Conservation (phyloP, 805 yeast species). For the Lachancea sp. region DNA sequence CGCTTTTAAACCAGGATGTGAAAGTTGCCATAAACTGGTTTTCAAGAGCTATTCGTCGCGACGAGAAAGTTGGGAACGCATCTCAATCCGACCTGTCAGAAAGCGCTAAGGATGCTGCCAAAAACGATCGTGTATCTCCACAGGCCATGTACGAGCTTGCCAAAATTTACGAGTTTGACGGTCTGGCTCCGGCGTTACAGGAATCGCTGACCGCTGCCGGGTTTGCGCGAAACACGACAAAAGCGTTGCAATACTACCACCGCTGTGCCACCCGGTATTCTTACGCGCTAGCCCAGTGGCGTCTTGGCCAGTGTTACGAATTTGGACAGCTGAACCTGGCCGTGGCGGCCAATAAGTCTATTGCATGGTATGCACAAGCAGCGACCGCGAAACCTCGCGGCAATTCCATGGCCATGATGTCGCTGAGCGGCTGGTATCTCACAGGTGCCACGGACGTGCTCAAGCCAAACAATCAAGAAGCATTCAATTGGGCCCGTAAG, state of each 20-base stretch:
- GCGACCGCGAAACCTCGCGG: slow-evolving; percentile 44
- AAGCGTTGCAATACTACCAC: slow-evolving; percentile 47
- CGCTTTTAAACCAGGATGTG: slow-evolving; percentile 20
- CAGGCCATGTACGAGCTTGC: slow-evolving; percentile 57
- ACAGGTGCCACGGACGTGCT: slow-evolving; percentile 58
- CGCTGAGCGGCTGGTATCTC: slow-evolving; percentile 70
- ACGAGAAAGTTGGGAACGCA: neutral
- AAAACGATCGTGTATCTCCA: slow-evolving; percentile 35
- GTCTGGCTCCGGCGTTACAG: slow-evolving; percentile 23
- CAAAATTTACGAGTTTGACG: slow-evolving; percentile 44
- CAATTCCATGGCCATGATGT: slow-evolving; percentile 63
- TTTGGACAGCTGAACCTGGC: slow-evolving; percentile 53
- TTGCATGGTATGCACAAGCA: slow-evolving; percentile 70
- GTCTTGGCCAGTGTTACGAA: slow-evolving; percentile 66
- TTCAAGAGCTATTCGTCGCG: slow-evolving; percentile 34
- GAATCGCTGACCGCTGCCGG: slow-evolving; percentile 12
- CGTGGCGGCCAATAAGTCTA: slow-evolving; percentile 50
- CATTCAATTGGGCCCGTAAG: slow-evolving; percentile 57
- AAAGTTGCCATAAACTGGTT: slow-evolving; percentile 47
- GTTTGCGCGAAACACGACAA: slow-evolving; percentile 28
- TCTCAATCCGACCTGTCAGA: neutral
- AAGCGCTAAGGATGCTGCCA: slow-evolving; percentile 27
- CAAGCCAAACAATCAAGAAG: slow-evolving; percentile 53
- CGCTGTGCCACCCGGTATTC: slow-evolving; percentile 52
- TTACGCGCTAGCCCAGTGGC: slow-evolving; percentile 62